phyloP scores from a whole-genome alignment of 345 rosid species.

The Passiflora organensis region DNA sequence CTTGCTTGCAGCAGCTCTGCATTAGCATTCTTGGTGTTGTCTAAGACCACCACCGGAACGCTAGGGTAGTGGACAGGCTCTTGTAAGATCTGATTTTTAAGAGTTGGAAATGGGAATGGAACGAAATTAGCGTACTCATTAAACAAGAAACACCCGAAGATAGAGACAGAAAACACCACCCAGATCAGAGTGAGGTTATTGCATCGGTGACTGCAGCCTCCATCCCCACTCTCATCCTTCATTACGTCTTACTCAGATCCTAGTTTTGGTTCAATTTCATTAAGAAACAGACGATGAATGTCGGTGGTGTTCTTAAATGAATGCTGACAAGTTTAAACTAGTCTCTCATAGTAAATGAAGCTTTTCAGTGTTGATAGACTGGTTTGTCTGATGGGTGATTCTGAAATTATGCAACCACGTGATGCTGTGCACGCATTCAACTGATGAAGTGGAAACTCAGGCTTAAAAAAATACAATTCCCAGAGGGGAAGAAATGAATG shows the following conservation, averaged over 20 bases:
- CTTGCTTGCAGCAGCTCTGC: background rate
- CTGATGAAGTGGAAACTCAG: no score
- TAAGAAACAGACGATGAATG: background rate
- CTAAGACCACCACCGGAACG: no score
- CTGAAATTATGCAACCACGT: no score
- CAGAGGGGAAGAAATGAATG: no score
- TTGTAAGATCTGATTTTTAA: background rate
- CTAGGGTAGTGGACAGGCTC: background rate
- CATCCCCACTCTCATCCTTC: background rate
- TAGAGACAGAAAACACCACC: background rate
- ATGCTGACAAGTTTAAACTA: no score
- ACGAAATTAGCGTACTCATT: background rate
- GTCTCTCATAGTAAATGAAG: no score
- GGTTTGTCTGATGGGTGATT: no score
- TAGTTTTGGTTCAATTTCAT: background rate
- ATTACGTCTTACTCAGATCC: background rate
- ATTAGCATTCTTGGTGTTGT: background rate
- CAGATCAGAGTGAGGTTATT: background rate
- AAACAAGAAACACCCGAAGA: conserved; percentile 6
- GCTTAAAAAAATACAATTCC: no score
- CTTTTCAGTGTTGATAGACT: no score
- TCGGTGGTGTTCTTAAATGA: background rate
- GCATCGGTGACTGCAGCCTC: background rate
- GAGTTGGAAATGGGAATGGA: conserved; percentile 2
- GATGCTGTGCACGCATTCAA: no score